Base-by-base conservation (phyloP, 2,329 filamentous ascomycete genomes). In the Fusarium robinianum region DNA sequence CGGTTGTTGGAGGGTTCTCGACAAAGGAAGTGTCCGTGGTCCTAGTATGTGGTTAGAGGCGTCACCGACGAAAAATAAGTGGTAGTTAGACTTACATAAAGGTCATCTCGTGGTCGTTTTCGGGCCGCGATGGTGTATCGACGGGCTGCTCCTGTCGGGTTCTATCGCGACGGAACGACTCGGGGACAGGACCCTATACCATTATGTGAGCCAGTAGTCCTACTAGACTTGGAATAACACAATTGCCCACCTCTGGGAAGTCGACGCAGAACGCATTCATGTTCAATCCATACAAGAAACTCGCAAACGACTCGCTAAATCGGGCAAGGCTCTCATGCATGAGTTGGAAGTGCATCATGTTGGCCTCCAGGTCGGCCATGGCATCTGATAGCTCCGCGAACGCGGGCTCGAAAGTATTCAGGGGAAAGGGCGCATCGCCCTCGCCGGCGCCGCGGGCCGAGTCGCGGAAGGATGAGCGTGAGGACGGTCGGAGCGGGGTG, bases 211-310 rank as follows among this genome's bases (percentile, higher is more conserved):
- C 30, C 37, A 39, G 29, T 33, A 21, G 9, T 10, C 14, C n/a
- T n/a, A n/a, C n/a, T n/a, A n/a, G n/a, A n/a, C n/a, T n/a, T n/a
- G n/a, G n/a, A n/a, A n/a, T n/a, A n/a, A n/a, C n/a, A n/a, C n/a
- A n/a, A n/a, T n/a, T n/a, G n/a, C n/a, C n/a, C n/a, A 90, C 90
- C 81, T 99, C 94, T 0, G 90, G 88, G 55, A 96, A 99, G 67
- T 99, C 94, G 21, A 97, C 91, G 67, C 92, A 97, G 67, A 97
- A 99, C 2, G 94, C 94, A 68, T 96, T 97, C 91, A 99, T 96
- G 65, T 97, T 97, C 66, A 99, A 69, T 2, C 94, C 94, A 62
- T 97, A 99, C 31, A 99, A 72, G 62, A 99, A 97, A 58, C 87
- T 90, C 1, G 90, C 90, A 69, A 99, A 99, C 63, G 88, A 95